Evolutionary conservation across 257 asterid genomes (phyloP).

Genomic region (Paulownia fortunei): DNA sequence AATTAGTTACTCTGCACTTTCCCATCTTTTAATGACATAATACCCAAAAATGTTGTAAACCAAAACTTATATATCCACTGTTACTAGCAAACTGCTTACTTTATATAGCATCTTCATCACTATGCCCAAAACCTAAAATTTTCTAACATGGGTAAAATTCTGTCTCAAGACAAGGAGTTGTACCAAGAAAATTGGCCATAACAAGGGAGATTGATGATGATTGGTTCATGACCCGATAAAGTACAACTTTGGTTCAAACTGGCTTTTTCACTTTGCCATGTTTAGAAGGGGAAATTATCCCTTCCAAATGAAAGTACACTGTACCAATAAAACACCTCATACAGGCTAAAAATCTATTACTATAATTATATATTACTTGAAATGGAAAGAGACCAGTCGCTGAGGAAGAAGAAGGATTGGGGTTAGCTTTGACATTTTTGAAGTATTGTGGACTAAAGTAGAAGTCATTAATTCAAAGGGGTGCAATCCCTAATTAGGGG

Average conservation of each 20-base stretch:
- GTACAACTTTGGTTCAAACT: slow-evolving; percentile 17
- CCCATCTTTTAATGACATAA: neutral
- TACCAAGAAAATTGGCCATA: slow-evolving; percentile 14
- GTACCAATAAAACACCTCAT: neutral
- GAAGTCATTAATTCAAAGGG: neutral
- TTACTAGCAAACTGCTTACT: neutral
- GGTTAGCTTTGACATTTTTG: neutral
- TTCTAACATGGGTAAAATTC: slow-evolving; percentile 15
- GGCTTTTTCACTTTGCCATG: slow-evolving; percentile 17
- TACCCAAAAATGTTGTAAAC: neutral
- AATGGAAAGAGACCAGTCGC: neutral
- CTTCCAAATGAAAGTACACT: neutral
- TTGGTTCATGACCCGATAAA: slow-evolving; percentile 6
- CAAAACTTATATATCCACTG: neutral
- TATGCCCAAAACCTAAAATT: neutral
- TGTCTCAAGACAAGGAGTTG: neutral
- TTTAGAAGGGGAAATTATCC: neutral
- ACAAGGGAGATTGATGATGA: slow-evolving; percentile 20
- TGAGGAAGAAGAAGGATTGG: neutral
- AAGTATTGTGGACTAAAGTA: neutral
- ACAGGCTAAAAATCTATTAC: neutral
- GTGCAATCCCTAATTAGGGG: neutral
- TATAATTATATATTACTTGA: neutral
- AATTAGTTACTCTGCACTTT: neutral
- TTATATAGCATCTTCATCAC: neutral